A percentile compares a stretch with the other conserved stretches of the same genome.
Evolutionary conservation across 768 basidiomycete species (phyloP).

Genomic region (Rhodotorula babjevae): DNA sequence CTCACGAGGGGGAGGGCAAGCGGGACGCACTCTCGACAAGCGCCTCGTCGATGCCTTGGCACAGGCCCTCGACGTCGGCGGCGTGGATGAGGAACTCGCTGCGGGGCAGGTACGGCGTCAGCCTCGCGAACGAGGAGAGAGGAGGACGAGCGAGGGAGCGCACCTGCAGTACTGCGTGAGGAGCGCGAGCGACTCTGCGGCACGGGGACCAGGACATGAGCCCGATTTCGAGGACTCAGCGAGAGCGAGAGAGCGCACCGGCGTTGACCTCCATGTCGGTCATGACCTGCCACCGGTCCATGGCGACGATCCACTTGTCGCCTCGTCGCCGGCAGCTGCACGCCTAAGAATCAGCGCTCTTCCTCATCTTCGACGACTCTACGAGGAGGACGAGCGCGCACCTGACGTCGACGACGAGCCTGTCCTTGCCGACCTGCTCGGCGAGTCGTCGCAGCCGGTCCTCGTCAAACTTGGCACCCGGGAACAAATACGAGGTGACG

Average conservation of each 20-base stretch:
- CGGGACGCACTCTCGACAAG: conserved; percentile 66
- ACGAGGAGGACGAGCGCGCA: conserved; percentile 44
- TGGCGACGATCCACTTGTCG: conserved; percentile 83
- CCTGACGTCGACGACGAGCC: conserved; percentile 92
- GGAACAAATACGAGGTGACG: conserved; percentile 95
- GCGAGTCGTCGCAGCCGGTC: conserved; percentile 64
- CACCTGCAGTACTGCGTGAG: conserved; percentile 78
- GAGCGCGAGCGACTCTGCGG: conserved; percentile 67
- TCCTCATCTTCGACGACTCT: too few species aligned
- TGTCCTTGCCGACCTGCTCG: conserved; percentile 68
- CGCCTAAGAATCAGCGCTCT: too few species aligned
- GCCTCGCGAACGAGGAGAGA: background rate
- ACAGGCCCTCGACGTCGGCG: conserved; percentile 96
- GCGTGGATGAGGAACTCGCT: conserved; percentile 95
- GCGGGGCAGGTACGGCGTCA: background rate
- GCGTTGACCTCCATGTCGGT: conserved; percentile 87
- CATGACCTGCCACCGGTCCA: conserved; percentile 97
- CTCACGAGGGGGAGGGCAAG: background rate
- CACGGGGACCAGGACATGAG: too few species aligned
- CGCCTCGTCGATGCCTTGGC: conserved; percentile 88
- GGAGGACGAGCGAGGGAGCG: background rate
- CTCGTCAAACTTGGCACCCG: conserved; percentile 69
- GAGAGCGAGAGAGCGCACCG: conserved; percentile 52
- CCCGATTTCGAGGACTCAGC: too few species aligned
- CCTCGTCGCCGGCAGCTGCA: conserved; percentile 72